A percentile compares a stretch with the other conserved stretches of the same genome.
phyloP scores from a whole-genome alignment of 495 filamentous ascomycete genomes.

The Chaetomium cochliodes region DNA sequence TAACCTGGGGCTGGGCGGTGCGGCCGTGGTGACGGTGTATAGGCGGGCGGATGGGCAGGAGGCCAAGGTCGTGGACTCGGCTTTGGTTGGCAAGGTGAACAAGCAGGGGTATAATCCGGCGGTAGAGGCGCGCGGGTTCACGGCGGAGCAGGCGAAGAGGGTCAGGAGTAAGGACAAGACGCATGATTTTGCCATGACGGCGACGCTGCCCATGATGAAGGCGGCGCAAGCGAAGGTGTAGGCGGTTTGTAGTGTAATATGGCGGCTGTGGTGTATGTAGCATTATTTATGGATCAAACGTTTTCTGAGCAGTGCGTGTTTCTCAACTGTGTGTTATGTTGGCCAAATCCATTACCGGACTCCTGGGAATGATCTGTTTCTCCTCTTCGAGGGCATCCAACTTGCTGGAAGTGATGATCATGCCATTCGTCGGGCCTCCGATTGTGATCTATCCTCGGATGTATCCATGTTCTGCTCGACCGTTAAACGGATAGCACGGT shows the following conservation, averaged over 20 bases:
- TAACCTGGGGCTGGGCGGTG: conserved; percentile 90
- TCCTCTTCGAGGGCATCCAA: too few species aligned
- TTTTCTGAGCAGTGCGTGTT: neutral
- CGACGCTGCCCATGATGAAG: conserved; percentile 67
- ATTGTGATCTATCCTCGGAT: too few species aligned
- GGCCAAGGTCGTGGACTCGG: conserved; percentile 55
- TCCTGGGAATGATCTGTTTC: too few species aligned
- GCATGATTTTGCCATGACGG: conserved; percentile 71
- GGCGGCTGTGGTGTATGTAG: neutral
- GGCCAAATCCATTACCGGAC: too few species aligned
- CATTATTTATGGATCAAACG: neutral
- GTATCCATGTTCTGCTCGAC: too few species aligned
- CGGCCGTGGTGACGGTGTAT: conserved; percentile 88
- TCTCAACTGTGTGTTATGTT: too few species aligned
- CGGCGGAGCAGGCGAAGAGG: conserved; percentile 65
- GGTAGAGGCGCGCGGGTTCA: conserved; percentile 82
- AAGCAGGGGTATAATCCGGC: conserved; percentile 91
- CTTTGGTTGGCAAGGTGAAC: conserved; percentile 59
- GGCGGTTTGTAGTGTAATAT: neutral
- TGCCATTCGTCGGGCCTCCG: too few species aligned
- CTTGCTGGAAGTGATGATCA: too few species aligned
- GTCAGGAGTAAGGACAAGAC: conserved; percentile 68
- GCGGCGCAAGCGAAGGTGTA: conserved; percentile 44
- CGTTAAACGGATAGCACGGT: too few species aligned
- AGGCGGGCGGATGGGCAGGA: conserved; percentile 75